These are phyloP conservation scores for Leishmania braziliensis DNA, from an alignment of 208 protist species.

Conservation along the genomic window DNA sequence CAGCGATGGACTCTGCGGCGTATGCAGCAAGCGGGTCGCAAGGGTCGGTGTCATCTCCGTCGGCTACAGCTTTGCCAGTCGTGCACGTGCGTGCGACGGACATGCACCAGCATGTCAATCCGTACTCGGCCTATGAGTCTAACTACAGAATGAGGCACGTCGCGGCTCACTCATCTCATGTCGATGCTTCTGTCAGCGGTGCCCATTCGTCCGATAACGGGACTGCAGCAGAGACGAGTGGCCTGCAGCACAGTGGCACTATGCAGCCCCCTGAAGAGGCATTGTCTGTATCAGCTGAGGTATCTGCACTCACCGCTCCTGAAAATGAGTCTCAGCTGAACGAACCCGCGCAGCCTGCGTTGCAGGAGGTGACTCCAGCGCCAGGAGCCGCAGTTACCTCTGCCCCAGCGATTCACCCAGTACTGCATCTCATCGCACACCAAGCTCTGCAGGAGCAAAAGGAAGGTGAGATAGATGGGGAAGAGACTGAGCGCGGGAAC, in stretches of 20 bases:
- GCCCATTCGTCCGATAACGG: neutral
- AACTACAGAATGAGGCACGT: constrained; percentile 1
- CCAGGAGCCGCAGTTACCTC: neutral
- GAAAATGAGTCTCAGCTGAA: neutral
- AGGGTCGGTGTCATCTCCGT: neutral
- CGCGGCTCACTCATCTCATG: neutral
- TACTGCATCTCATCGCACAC: constrained; percentile 11
- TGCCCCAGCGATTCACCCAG: neutral
- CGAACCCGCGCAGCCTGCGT: neutral
- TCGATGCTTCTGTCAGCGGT: neutral
- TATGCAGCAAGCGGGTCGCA: neutral
- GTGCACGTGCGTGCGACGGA: constrained; percentile 13
- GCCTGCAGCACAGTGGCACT: constrained; percentile 16
- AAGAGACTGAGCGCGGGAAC: neutral
- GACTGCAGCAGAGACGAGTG: neutral
- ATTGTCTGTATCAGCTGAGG: constrained; percentile 27
- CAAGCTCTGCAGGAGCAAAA: neutral
- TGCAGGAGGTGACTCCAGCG: neutral
- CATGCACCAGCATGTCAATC: constrained; percentile 19
- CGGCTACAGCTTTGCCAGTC: neutral
- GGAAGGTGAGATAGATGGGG: neutral
- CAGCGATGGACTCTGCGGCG: neutral
- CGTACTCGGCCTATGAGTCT: constrained; percentile 27
- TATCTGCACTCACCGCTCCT: constrained; percentile 25
- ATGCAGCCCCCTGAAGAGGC: constrained; percentile 19